A percentile compares a stretch with the other conserved stretches of the same genome.
Evolutionary conservation across 768 basidiomycete species (phyloP).

Genomic region (Galerina sulciceps): DNA sequence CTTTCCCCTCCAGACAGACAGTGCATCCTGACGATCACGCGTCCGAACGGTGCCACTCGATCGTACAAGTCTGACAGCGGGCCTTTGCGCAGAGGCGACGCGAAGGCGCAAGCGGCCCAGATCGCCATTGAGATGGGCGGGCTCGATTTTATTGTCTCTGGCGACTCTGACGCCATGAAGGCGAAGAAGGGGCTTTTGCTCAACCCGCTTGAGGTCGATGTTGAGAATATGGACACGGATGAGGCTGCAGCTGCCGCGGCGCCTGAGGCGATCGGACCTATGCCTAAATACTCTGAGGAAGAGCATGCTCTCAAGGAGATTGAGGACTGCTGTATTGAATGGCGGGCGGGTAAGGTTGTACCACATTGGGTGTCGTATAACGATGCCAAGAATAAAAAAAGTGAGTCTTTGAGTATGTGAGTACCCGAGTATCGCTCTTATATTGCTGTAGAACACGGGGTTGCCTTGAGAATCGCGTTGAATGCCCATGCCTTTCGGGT

Average conservation of each 20-base stretch:
- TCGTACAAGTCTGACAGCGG: conserved; percentile 56
- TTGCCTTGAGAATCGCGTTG: conserved; percentile 58
- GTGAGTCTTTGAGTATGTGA: conserved; percentile 32
- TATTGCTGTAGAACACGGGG: conserved; percentile 47
- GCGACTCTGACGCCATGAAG: conserved; percentile 40
- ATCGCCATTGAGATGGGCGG: conserved; percentile 65
- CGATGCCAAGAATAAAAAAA: conserved; percentile 46
- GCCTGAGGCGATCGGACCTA: neutral
- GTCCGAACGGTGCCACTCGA: conserved; percentile 52
- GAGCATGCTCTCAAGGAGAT: conserved; percentile 42
- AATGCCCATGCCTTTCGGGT: conserved; percentile 52
- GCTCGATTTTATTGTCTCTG: conserved; percentile 56
- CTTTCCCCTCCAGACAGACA: conserved; percentile 47
- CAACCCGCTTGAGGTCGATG: conserved; percentile 32
- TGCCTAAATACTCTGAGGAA: conserved; percentile 18
- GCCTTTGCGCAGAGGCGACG: conserved; percentile 53
- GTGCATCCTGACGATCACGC: conserved; percentile 65
- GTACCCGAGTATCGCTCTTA: neutral
- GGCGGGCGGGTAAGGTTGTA: conserved; percentile 54
- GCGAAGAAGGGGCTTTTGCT: conserved; percentile 38
- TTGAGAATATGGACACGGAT: conserved; percentile 21
- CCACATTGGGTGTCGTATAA: conserved; percentile 58
- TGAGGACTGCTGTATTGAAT: conserved; percentile 56
- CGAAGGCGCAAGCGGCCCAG: conserved; percentile 53
- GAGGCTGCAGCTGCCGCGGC: neutral